Evolutionary conservation across 2,329 filamentous ascomycete genomes (phyloP), one percentile per base, ranked within the genome.

Genomic region (Cercospora sp.): DNA sequence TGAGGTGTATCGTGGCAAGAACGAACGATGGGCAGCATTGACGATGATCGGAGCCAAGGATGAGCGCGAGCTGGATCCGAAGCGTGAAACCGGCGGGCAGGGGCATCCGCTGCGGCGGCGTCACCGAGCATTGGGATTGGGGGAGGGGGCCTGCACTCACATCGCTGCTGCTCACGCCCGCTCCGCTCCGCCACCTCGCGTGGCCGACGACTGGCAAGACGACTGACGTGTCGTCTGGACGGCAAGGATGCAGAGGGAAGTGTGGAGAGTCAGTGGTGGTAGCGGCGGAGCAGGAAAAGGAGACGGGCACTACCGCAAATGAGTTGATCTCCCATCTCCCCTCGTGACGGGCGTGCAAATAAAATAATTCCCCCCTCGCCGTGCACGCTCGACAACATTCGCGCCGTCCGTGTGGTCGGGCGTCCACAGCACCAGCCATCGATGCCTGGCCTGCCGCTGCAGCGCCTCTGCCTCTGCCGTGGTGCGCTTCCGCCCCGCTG

Each of bases 1-100:
- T 59, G 62, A 66, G 55, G 37, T 53, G 34, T 49, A 61, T 60
- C 55, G 63, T 59, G 63, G 53, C 63, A 60, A 45, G 61, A 53
- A 43, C 26, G 16, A 37, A 45, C 40, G 32, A 37, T 30, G 53
- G 30, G 53, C 53, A 58, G 53, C 53, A 43, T 45, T 61, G 59
- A 61, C 40, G 59, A 28, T 58, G 59, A 61, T 45, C 59, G 59
- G 21, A 61, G 59, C 34, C 59, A 37, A 61, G 59, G 59, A 61
- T 43, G 37, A n/a, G 59, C 21, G 59, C 24, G 32, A 24, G 32
- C 37, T 61, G 59, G 59, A 45, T 61, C 59, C 18, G 59, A 43
- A 49, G 59, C 24, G 59, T 61, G 59, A 61, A 61, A 61, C 59
- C 59, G 16, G 59, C 53, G 53, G 53, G 28, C 53, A 58, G 53